Conservation (phyloP, 306 rosid genomes). For the Vigna trinervia region DNA sequence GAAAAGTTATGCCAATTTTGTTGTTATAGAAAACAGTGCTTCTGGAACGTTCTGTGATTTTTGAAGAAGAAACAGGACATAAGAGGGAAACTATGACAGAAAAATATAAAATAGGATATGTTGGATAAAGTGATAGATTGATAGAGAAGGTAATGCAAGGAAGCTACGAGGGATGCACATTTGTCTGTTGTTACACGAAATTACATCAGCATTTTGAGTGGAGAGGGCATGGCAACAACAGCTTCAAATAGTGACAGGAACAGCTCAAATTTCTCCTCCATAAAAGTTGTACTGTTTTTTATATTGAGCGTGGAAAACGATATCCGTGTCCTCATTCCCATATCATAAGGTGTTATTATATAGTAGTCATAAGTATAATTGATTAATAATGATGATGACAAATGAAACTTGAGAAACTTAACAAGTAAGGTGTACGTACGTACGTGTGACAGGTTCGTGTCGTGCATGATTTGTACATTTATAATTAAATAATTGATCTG, state of each 20-base stretch:
- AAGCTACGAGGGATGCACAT: conserved; percentile 35
- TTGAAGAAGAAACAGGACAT: neutral
- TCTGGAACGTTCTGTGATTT: neutral
- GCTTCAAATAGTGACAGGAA: conserved; percentile 43
- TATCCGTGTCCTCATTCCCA: conserved; percentile 38
- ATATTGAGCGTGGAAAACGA: conserved; percentile 47
- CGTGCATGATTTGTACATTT: conserved; percentile 14
- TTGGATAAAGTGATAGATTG: neutral
- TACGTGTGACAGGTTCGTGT: conserved; percentile 27
- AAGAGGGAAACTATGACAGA: neutral
- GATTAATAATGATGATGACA: conserved; percentile 5
- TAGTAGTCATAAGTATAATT: neutral
- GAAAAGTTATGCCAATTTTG: too few species aligned
- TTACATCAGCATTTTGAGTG: conserved; percentile 34
- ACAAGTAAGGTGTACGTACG: neutral
- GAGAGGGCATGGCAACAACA: conserved; percentile 39
- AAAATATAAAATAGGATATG: neutral
- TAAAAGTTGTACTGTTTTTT: conserved; percentile 39
- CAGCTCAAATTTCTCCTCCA: conserved; percentile 51
- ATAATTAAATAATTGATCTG: too few species aligned
- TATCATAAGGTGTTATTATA: too few species aligned
- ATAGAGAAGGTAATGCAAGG: conserved; percentile 11
- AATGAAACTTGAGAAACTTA: conserved; percentile 19
- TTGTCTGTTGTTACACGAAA: conserved; percentile 43
- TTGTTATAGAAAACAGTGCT: too few species aligned